Percentiles rank a stretch among this genome's conserved stretches.
phyloP scores from a whole-genome alignment of 2,329 filamentous ascomycete species.

The Dryadomyces quercus-mongolicae region DNA sequence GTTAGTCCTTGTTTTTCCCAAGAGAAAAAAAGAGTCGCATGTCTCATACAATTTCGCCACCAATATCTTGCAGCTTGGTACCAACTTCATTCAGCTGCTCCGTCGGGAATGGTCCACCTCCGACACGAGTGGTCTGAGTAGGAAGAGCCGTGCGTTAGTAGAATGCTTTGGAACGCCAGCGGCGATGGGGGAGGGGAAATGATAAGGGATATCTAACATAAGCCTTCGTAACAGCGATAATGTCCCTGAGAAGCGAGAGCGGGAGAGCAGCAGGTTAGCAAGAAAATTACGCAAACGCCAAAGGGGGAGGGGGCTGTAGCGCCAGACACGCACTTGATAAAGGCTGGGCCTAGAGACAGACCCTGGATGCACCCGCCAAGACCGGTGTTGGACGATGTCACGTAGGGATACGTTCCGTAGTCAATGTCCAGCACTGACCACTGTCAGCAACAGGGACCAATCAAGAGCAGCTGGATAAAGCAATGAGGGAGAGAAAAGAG shows the following conservation, averaged over 20 bases:
- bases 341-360: constrained; percentile 14
- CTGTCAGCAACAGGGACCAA: too few relatives aligned
- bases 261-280: not conserved
- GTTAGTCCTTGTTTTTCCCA: not conserved
- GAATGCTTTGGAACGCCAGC: not conserved
- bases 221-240: constrained; percentile 54
- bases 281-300: not conserved
- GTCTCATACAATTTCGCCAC: constrained; percentile 9
- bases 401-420: constrained; percentile 46
- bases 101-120: constrained; percentile 48
- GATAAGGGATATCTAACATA: too few relatives aligned
- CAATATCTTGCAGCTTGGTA: constrained; percentile 24
- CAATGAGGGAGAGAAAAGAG: not conserved
- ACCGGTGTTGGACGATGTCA: constrained; percentile 45
- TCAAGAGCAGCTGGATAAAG: not conserved
- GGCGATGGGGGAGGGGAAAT: too few relatives aligned
- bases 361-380: constrained; percentile 35
- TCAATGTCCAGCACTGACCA: constrained; percentile 41
- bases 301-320: not conserved
- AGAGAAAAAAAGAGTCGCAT: not conserved
- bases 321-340: constrained; percentile 4
- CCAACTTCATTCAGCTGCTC: constrained; percentile 32
- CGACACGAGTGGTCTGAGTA: constrained; percentile 41
- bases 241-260: too few relatives aligned
- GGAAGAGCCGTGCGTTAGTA: not conserved